Conservation (phyloP, 2,329 filamentous ascomycete species). For the Fusarium sp. region DNA sequence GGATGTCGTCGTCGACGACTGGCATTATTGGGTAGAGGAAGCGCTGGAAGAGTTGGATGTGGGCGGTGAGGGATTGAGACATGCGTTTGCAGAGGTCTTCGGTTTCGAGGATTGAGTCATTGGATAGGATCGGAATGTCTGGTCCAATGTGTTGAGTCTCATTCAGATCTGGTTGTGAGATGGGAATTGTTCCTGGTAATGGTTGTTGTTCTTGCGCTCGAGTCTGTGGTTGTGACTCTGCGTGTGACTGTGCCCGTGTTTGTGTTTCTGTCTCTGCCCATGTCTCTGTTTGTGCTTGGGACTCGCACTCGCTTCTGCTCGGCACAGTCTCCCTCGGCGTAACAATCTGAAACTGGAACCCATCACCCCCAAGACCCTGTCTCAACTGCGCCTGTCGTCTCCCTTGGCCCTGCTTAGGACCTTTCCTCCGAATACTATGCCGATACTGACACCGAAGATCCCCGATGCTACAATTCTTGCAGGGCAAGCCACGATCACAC, state of each 20-base stretch:
- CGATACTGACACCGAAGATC: slow-evolving; percentile 47
- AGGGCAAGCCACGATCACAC: slow-evolving; percentile 49
- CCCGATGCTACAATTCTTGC: slow-evolving; percentile 45
- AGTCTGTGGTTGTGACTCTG: not conserved
- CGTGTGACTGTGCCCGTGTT: not conserved
- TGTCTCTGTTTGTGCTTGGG: not conserved
- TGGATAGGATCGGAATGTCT: not conserved
- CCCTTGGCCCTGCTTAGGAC: slow-evolving; percentile 46
- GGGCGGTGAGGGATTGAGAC: slow-evolving; percentile 41
- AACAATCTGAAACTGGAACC: slow-evolving; percentile 37
- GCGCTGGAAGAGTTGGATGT: slow-evolving; percentile 47
- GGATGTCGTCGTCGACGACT: slow-evolving; percentile 46
- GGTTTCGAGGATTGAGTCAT: slow-evolving; percentile 2
- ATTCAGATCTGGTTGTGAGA: not conserved
- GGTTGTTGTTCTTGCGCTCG: not conserved
- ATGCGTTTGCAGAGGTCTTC: slow-evolving; percentile 35
- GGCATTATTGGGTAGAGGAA: slow-evolving; percentile 51
- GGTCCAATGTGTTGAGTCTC: not conserved
- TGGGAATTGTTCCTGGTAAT: not conserved
- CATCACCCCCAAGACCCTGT: slow-evolving; percentile 34
- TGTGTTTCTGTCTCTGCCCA: not conserved
- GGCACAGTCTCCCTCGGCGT: slow-evolving; percentile 19
- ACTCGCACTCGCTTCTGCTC: not conserved
- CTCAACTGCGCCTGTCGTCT: slow-evolving; percentile 46
- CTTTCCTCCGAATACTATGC: slow-evolving; percentile 47